Evolutionary conservation across 192 early-diverging fungal species (phyloP), one percentile per base, ranked within the genome.

Genomic region (Podila minutissima): DNA sequence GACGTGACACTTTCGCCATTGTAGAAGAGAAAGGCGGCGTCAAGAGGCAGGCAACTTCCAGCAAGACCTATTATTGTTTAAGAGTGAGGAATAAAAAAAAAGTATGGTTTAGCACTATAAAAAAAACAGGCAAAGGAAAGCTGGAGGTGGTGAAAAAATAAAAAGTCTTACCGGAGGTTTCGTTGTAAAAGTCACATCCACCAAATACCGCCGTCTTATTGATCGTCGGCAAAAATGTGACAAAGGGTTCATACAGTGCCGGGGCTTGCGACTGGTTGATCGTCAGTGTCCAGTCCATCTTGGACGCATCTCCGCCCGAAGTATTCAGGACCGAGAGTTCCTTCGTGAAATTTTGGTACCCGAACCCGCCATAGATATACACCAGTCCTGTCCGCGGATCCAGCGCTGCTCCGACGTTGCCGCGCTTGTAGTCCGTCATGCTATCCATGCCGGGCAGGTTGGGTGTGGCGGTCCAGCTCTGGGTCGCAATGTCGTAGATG

Each of bases 301-400:
- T 33, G 12, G 29, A 2, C 0, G 63, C 51, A 35, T 57, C 53
- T 20, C 33, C 2, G 11, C 8, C 2, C 13, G 70, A 22, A 1
- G 77, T 53, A 38, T 81, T 49, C 20, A 81, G 35, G 19, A 72
- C 32, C 13, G 38, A 50, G 32, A 81, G n/a, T 13, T 81, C 77
- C 0, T 31, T 28, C 8, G 59, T 69, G 35, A 81, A 81, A 24
- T 15, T 0, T 1, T 17, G 2, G 10, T 35, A 15, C 20, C 19
- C 6, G 58, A 73, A 62, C 1, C 77, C 77, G 19, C 77, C 77
- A 57, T 65, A 73, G 13, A 81, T 81, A 19, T 68, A 68, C 3
- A 81, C 59, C 9, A 81, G 11, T 2, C 77, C 77, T 3, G 71
- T 69, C 17, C 4, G 13, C 8, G 3, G 19, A 35, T 81, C 77